These are phyloP conservation scores for Davidsoniella virescens DNA, from an alignment of 2,329 filamentous ascomycete species.

Conservation along the genomic window DNA sequence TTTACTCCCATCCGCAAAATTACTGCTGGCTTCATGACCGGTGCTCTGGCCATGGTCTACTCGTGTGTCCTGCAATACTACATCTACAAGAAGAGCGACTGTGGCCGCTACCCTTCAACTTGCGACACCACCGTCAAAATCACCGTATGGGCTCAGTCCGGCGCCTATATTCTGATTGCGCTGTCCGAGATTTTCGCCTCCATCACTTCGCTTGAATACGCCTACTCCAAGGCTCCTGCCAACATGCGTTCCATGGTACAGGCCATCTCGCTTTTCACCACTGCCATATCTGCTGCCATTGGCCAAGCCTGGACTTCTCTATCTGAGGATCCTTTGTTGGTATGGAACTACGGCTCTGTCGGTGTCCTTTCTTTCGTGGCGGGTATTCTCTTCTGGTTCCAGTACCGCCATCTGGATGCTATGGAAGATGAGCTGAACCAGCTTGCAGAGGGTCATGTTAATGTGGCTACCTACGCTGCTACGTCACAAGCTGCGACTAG, in stretches of 20 bases:
- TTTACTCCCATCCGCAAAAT: slow-evolving; percentile 68
- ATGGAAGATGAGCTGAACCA: slow-evolving; percentile 54
- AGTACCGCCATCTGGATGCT: slow-evolving; percentile 43
- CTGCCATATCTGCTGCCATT: slow-evolving; percentile 50
- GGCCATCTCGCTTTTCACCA: slow-evolving; percentile 51
- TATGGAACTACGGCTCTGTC: slow-evolving; percentile 58
- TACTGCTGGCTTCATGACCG: slow-evolving; percentile 49
- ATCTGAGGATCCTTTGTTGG: slow-evolving; percentile 43
- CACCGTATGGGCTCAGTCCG: slow-evolving; percentile 46
- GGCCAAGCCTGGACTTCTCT: slow-evolving; percentile 38
- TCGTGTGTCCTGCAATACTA: slow-evolving; percentile 38
- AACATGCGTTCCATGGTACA: slow-evolving; percentile 64
- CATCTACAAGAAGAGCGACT: slow-evolving; percentile 47
- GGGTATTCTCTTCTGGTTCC: slow-evolving; percentile 53
- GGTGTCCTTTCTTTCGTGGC: slow-evolving; percentile 48
- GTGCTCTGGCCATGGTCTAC: slow-evolving; percentile 41
- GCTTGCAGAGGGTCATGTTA: slow-evolving; percentile 24
- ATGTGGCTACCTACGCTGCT: neutral
- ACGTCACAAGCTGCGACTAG: too few relatives aligned
- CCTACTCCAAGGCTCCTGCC: slow-evolving; percentile 57
- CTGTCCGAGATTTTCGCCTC: slow-evolving; percentile 33
- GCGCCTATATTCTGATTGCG: slow-evolving; percentile 32
- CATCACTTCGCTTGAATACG: slow-evolving; percentile 51
- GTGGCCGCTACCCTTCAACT: slow-evolving; percentile 29
- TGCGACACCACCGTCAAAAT: slow-evolving; percentile 29